Base-by-base conservation (phyloP, 2,329 filamentous ascomycete genomes). In the Intubia oerlemansii region DNA sequence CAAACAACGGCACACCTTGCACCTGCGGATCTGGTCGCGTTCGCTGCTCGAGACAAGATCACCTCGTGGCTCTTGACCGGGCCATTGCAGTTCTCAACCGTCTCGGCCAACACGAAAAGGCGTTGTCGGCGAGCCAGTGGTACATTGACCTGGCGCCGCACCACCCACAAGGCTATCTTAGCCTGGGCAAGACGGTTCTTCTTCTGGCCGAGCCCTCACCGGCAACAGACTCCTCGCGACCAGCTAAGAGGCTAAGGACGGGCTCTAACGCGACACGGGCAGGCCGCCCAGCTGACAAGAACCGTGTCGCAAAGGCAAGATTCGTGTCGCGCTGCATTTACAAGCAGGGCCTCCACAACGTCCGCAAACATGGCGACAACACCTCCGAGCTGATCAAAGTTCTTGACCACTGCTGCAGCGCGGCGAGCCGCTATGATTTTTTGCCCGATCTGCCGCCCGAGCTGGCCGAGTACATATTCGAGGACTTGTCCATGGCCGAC, bases 311-410 rank as follows among this genome's bases (percentile, higher is more conserved):
- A n/a, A 10, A 16, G 10, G 14, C 31, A 2, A 31, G 33, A 1
- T 35, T 36, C 10, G 28, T 15, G 3, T 35, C 33, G 3, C 36
- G 36, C 16, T 39, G 37, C 12, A 9, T 39, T 15, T 39, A 36
- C 31, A 24, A 15, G 1, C 37, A 39, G 10, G 37, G 37, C 10
- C 10, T 33, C 23, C 29, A 38, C 28, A 36, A 35, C 6, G 36
- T 38, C 8, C 9, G 22, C 10, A 9, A 8, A 9, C 4, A 32
- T 21, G 36, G 34, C 29, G 22, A 33, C 12, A 12, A 14, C 7
- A 11, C 6, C 2, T 10, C 10, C 15, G 8, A 8, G 7, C 9
- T 30, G n/a, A 12, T 23, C 13, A 23, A 17, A 4, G 25, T 29
- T 11, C 32, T 37, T 5, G 22, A 12, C 3, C 23, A 12, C 8